Evolutionary conservation across 495 filamentous ascomycete species (phyloP).

Genomic region (Glarea lozoyensis): DNA sequence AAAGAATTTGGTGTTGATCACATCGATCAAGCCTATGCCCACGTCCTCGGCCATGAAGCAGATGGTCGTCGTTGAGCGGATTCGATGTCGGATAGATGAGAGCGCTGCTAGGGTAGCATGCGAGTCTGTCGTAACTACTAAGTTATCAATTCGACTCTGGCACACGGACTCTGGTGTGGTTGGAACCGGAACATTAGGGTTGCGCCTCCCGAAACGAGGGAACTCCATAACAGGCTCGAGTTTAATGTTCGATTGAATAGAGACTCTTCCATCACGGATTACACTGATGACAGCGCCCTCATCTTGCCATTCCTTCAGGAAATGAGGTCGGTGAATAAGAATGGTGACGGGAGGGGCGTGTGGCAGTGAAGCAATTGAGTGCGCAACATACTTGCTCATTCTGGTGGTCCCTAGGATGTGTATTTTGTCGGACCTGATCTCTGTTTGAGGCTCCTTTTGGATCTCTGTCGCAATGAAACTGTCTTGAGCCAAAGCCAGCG

Average conservation of each 20-base stretch:
- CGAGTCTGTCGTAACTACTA: slow-evolving; percentile 65
- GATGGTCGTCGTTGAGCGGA: slow-evolving; percentile 67
- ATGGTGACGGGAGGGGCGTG: slow-evolving; percentile 26
- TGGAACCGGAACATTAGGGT: slow-evolving; percentile 4
- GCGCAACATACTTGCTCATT: slow-evolving; percentile 40
- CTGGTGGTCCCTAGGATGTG: slow-evolving; percentile 43
- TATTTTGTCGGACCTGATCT: slow-evolving; percentile 24
- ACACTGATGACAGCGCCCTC: slow-evolving; percentile 17
- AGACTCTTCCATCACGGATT: slow-evolving; percentile 9
- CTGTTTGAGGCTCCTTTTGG: too few species aligned
- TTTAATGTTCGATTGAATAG: slow-evolving; percentile 29
- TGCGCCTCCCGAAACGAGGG: slow-evolving; percentile 3
- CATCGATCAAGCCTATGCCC: slow-evolving; percentile 70
- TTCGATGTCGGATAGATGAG: slow-evolving; percentile 46
- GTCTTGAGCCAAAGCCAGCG: too few species aligned
- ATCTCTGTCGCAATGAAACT: too few species aligned
- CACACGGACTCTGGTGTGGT: neutral
- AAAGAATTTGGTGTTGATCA: slow-evolving; percentile 60
- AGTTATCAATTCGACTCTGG: slow-evolving; percentile 49
- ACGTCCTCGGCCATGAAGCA: slow-evolving; percentile 78
- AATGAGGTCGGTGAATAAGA: slow-evolving; percentile 20
- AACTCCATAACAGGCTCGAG: slow-evolving; percentile 23
- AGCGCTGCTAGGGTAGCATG: slow-evolving; percentile 48
- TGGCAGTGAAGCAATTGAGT: slow-evolving; percentile 33
- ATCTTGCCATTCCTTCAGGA: slow-evolving; percentile 23